Conservation (phyloP, 805 yeast species). For the Dipodascus albidus region DNA sequence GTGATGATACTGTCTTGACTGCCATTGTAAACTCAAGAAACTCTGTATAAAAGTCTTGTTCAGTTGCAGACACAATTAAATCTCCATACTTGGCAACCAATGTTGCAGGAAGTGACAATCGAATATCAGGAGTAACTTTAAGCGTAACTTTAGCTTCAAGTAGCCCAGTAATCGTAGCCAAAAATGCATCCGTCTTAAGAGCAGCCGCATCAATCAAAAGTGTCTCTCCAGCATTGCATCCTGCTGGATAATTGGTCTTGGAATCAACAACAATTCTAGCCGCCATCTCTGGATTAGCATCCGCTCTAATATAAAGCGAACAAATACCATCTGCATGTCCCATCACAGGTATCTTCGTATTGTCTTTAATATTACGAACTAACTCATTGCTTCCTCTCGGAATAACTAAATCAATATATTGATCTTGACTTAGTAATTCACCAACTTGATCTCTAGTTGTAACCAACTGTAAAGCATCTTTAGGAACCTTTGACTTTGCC, state of each 20-base stretch:
- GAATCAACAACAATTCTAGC: conserved; percentile 67
- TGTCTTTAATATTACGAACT: conserved; percentile 73
- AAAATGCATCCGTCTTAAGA: conserved; percentile 2
- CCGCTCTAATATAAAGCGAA: conserved; percentile 69
- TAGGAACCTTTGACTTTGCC: conserved; percentile 60
- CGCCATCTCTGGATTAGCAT: conserved; percentile 72
- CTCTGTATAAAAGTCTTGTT: conserved; percentile 70
- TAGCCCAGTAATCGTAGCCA: conserved; percentile 29
- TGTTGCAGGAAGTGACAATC: conserved; percentile 16
- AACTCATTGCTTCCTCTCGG: conserved; percentile 96
- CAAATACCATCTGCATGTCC: conserved; percentile 99
- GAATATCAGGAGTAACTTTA: conserved; percentile 49
- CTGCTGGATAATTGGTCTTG: conserved; percentile 95
- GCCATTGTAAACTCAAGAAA: conserved; percentile 77
- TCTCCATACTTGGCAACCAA: conserved; percentile 4
- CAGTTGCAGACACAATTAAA: conserved; percentile 34
- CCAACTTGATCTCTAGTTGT: conserved; percentile 85
- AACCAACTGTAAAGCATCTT: conserved; percentile 72
- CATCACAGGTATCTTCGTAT: conserved; percentile 89
- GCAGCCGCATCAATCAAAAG: conserved; percentile 44
- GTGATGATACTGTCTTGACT: conserved; percentile 46
- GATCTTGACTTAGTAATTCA: conserved; percentile 73
- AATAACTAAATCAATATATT: conserved; percentile 84
- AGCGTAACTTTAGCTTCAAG: conserved; percentile 58
- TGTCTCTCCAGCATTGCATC: conserved; percentile 96